Evolutionary conservation across 2,329 filamentous ascomycete genomes (phyloP).

Genomic region (Atkinsonella hypoxylon): DNA sequence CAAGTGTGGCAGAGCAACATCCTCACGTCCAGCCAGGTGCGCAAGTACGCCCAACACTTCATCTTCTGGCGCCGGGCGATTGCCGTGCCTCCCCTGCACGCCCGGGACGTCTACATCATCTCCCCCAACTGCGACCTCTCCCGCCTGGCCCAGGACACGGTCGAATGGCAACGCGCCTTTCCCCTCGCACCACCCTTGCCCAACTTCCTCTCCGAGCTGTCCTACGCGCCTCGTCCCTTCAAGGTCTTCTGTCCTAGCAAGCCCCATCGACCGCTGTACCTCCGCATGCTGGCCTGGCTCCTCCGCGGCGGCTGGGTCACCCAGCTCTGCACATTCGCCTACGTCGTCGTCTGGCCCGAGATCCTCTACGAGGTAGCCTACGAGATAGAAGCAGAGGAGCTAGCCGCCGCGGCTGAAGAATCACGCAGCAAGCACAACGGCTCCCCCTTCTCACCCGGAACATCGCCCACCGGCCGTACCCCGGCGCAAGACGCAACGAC

Average conservation of each 20-base stretch:
- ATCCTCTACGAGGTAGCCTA: slow-evolving; percentile 72
- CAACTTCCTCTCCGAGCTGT: slow-evolving; percentile 78
- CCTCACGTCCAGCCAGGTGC: slow-evolving; percentile 68
- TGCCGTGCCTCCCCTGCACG: slow-evolving; percentile 80
- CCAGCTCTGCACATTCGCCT: slow-evolving; percentile 82
- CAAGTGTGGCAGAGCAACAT: slow-evolving; percentile 61
- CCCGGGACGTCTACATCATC: slow-evolving; percentile 80
- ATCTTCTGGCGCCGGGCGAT: slow-evolving; percentile 93
- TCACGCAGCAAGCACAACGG: slow-evolving; percentile 5
- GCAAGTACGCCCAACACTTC: slow-evolving; percentile 81
- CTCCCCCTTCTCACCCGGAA: not conserved
- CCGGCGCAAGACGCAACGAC: not conserved
- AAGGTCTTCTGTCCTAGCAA: slow-evolving; percentile 76
- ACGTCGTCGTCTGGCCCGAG: slow-evolving; percentile 72
- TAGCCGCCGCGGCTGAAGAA: slow-evolving; percentile 27
- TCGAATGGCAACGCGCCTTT: slow-evolving; percentile 66
- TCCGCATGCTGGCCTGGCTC: slow-evolving; percentile 87
- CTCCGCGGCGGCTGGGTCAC: slow-evolving; percentile 89
- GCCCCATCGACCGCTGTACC: slow-evolving; percentile 75
- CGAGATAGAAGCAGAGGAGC: slow-evolving; percentile 54
- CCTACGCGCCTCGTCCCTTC: slow-evolving; percentile 69
- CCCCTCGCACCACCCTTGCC: slow-evolving; percentile 72
- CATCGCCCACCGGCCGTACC: not conserved
- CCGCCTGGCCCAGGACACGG: slow-evolving; percentile 55
- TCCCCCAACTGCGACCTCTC: slow-evolving; percentile 78